Base-by-base conservation (phyloP, 108 stramenopile species). In the Skeletonema tropicum region DNA sequence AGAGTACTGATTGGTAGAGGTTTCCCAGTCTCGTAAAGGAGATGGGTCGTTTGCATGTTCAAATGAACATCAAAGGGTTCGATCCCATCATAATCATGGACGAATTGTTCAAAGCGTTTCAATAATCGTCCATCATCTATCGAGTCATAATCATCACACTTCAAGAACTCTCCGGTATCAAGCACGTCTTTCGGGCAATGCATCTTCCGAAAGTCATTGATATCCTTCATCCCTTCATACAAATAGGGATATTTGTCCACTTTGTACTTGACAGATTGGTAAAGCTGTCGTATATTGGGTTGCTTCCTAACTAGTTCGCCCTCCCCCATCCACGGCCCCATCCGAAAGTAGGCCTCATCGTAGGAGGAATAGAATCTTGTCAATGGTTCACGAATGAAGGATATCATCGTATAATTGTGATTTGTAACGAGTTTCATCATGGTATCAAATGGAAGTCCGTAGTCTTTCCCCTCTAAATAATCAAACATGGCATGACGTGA, bases 41-140 rank as follows among this genome's bases (percentile, higher is more conserved):
- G 66, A 52, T 66, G 70, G 65, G 81, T 17, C 26, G 73, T 57
- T 48, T 82, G 81, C 17, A 75, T 70, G 15, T 69, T 75, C 49
- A 82, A 66, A 68, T 82, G 81, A 19, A 71, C 38, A 73, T 82
- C 81, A 48, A 82, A 72, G 52, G 81, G 81, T 13, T 82, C 49
- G 9, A 58, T 62, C 7, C 81, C 81, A 64, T 71, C 74, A 45
- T 82, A 82, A 64, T 82, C 81, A 9, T 30, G 39, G 1, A 82
- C 81, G 42, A 82, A 82, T 25, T 67, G 55, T 55, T 75, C 74
- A 55, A 82, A 75, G 25, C 81, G 64, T 15, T 58, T 12, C 3
- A 70, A 58, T 25, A 82, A 58, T n/a, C 9, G 63, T 6, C 81
- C 74, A 64, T 82, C 64, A 64, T 82, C 81, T 55, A 82, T 82